Evolutionary conservation across 306 rosid species (phyloP).

Genomic region (Arachis hypogaea): DNA sequence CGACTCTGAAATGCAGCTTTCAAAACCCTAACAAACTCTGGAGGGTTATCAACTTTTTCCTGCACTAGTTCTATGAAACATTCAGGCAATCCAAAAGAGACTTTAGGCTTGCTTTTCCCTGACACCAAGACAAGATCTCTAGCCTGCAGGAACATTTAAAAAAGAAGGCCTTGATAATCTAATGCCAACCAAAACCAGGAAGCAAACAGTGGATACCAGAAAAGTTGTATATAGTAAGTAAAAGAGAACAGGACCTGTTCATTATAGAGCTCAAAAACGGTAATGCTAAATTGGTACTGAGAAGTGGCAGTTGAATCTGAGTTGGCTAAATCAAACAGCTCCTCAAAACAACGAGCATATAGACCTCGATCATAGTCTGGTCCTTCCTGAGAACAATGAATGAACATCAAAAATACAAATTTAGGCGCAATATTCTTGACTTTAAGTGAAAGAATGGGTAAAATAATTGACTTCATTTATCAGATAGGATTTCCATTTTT

Average conservation of each 20-base stretch:
- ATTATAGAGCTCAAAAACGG: slow-evolving; percentile 74
- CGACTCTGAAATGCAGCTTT: slow-evolving; percentile 69
- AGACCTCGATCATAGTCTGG: slow-evolving; percentile 83
- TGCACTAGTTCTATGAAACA: slow-evolving; percentile 64
- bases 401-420: slow-evolving; percentile 26
- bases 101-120: slow-evolving; percentile 55
- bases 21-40: slow-evolving; percentile 69
- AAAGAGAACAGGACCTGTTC: slow-evolving; percentile 59
- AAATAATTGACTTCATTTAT: background rate
- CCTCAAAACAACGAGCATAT: slow-evolving; percentile 81
- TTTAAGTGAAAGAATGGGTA: slow-evolving; percentile 22
- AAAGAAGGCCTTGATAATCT: slow-evolving; percentile 37
- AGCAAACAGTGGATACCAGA: slow-evolving; percentile 16
- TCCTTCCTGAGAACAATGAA: slow-evolving; percentile 69
- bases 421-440: slow-evolving; percentile 27
- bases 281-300: slow-evolving; percentile 63
- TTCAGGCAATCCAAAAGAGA: slow-evolving; percentile 58
- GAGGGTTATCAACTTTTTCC: slow-evolving; percentile 76
- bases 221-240: background rate
- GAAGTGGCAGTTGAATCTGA: slow-evolving; percentile 72
- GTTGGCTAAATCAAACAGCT: slow-evolving; percentile 81
- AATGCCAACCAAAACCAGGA: slow-evolving; percentile 23
- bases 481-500: slow-evolving; percentile 4
- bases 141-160: slow-evolving; percentile 53
- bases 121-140: slow-evolving; percentile 70